Percentiles rank a stretch among this genome's conserved stretches.
Conservation (phyloP, 2,329 filamentous ascomycete genomes). For the Elsinoe perseae region DNA sequence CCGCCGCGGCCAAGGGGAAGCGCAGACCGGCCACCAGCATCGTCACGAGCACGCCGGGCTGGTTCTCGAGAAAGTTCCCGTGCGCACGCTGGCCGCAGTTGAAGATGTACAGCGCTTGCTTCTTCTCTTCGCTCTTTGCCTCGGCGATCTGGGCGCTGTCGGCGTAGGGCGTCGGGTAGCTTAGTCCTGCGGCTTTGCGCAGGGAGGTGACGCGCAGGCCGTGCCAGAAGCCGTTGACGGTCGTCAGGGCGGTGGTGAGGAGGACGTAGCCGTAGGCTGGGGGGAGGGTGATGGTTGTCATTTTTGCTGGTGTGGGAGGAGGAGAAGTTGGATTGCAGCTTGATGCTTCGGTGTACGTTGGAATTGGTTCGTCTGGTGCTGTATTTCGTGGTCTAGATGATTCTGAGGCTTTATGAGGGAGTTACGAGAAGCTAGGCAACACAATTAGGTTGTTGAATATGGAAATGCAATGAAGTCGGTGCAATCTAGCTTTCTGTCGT, state of each 20-base stretch:
- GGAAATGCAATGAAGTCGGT: neutral
- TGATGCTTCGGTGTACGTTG: neutral
- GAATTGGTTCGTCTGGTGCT: no score
- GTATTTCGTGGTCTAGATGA: neutral
- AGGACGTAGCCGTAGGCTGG: slow-evolving; percentile 50
- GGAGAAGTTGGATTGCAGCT: neutral
- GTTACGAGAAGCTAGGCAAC: neutral
- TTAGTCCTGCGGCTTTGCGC: slow-evolving; percentile 47
- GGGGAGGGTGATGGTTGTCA: slow-evolving; percentile 35
- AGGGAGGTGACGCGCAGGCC: slow-evolving; percentile 37
- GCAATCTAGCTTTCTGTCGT: neutral
- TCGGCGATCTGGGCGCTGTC: slow-evolving; percentile 45
- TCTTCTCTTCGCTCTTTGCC: slow-evolving; percentile 34
- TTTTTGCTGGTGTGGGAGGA: neutral
- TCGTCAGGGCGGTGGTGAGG: slow-evolving; percentile 46
- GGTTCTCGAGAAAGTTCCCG: slow-evolving; percentile 54
- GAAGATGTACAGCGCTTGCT: slow-evolving; percentile 38
- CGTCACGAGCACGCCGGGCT: slow-evolving; percentile 43
- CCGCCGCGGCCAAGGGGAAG: slow-evolving; percentile 43
- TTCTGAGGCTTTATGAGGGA: neutral
- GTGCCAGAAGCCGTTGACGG: slow-evolving; percentile 48
- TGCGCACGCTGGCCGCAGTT: slow-evolving; percentile 47
- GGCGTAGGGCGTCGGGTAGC: slow-evolving; percentile 54
- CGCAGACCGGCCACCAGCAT: slow-evolving; percentile 48
- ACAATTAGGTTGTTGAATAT: neutral